Evolutionary conservation across 345 rosid genomes (phyloP).

Genomic region (Stellera chamaejasme): DNA sequence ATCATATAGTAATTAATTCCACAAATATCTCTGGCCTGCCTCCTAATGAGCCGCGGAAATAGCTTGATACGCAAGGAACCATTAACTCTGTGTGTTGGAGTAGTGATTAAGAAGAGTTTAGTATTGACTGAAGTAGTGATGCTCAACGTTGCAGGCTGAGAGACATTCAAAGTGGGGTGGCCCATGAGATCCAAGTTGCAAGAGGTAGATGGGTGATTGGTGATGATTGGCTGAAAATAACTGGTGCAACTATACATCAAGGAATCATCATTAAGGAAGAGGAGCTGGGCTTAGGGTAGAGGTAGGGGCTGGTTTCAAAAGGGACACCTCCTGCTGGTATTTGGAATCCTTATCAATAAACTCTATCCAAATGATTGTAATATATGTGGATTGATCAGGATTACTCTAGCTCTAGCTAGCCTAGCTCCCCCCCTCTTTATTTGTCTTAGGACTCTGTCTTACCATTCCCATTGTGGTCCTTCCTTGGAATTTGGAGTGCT

Average conservation of each 20-base stretch:
- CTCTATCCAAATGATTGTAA: slow-evolving; percentile 19
- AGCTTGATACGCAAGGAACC: background rate
- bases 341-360: slow-evolving; percentile 35
- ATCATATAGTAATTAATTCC: no score
- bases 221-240: slow-evolving; percentile 60
- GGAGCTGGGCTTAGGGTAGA: slow-evolving; percentile 18
- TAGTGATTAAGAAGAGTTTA: background rate
- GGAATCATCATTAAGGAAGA: slow-evolving; percentile 26
- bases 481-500: slow-evolving; percentile 31
- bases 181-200: slow-evolving; percentile 33
- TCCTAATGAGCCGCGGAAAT: background rate
- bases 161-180: background rate
- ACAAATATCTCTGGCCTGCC: background rate
- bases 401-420: no score
- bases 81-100: background rate
- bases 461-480: slow-evolving; percentile 33
- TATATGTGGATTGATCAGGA: slow-evolving; percentile 28
- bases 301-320: background rate
- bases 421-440: slow-evolving; percentile 18
- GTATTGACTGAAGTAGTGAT: no score
- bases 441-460: slow-evolving; percentile 17
- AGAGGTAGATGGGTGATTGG: slow-evolving; percentile 21
- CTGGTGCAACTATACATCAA: slow-evolving; percentile 30
- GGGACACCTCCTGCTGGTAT: slow-evolving; percentile 16
- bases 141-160: no score